These are phyloP conservation scores for Mycena galericulata DNA, from an alignment of 768 basidiomycete genomes.

Conservation along the genomic window DNA sequence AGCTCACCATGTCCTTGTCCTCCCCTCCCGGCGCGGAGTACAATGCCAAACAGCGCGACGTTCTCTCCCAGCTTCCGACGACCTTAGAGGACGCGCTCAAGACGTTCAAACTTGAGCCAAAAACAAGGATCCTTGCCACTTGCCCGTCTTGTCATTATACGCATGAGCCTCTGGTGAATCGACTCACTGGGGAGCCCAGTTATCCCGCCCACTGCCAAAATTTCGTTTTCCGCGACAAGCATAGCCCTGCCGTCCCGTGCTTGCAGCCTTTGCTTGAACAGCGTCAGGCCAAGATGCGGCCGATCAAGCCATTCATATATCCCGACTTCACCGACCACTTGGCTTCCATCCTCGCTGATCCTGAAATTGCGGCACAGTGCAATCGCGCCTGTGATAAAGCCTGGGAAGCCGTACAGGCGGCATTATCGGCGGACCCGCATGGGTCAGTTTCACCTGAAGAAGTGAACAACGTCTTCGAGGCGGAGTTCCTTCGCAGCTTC, in stretches of 20 bases:
- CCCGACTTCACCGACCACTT: conserved; percentile 39
- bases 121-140: conserved; percentile 28
- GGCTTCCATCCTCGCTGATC: conserved; percentile 34
- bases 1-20: conserved; percentile 26
- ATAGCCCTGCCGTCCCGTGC: conserved; percentile 18
- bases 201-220: conserved; percentile 30
- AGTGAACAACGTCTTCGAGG: conserved; percentile 41
- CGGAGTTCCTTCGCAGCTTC: conserved; percentile 43
- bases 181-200: conserved; percentile 23
- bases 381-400: conserved; percentile 35
- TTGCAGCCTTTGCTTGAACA: conserved; percentile 22
- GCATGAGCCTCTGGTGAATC: conserved; percentile 26
- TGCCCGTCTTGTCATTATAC: conserved; percentile 30
- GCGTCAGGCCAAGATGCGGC: conserved; percentile 32
- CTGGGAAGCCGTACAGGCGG: conserved; percentile 17
- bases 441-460: conserved; percentile 11
- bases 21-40: conserved; percentile 18
- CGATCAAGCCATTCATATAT: conserved; percentile 34
- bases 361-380: conserved; percentile 31
- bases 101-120: conserved; percentile 30
- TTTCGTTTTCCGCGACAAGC: conserved; percentile 29
- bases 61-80: conserved; percentile 27
- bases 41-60: conserved; percentile 23
- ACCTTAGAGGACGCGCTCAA: conserved; percentile 28
- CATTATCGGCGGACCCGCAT: conserved; percentile 5